These are phyloP conservation scores for Phoenix roebelenii DNA, from an alignment of 176 grass and related monocot species.

Conservation along the genomic window DNA sequence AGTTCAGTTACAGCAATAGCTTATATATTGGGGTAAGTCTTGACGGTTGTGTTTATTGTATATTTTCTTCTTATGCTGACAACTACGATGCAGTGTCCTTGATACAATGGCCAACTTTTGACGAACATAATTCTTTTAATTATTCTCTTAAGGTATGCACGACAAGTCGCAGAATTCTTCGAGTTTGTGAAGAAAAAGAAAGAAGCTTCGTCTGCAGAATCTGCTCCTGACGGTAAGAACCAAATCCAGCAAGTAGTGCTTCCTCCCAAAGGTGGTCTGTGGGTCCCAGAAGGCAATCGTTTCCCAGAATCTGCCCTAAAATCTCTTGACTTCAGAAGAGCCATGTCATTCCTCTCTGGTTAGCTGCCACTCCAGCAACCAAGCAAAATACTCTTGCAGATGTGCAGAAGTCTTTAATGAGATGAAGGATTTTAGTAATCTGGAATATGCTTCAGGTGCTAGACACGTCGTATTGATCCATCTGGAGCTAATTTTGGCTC, in stretches of 20 bases:
- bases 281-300: constrained; percentile 41
- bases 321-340: constrained; percentile 51
- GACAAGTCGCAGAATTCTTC: constrained; percentile 91
- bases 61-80: too few species aligned
- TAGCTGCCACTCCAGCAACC: constrained; percentile 23
- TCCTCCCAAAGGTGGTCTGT: constrained; percentile 40
- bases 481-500: too few species aligned
- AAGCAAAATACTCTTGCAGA: too few species aligned
- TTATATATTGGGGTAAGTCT: too few species aligned
- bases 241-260: constrained; percentile 42
- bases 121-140: background rate
- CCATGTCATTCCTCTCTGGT: constrained; percentile 53
- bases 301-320: constrained; percentile 37
- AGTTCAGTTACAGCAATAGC: too few species aligned
- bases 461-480: too few species aligned
- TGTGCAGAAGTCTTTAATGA: too few species aligned
- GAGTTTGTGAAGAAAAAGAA: constrained; percentile 97
- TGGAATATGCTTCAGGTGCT: too few species aligned
- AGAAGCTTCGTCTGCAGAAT: constrained; percentile 39
- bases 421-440: too few species aligned
- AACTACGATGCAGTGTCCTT: too few species aligned
- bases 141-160: constrained; percentile 53
- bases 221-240: constrained; percentile 15
- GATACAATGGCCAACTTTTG: too few species aligned
- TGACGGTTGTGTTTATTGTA: too few species aligned